A percentile compares a stretch with the other conserved stretches of the same genome.
Evolutionary conservation across 495 filamentous ascomycete species (phyloP).

Genomic region (Tuber aestivum): DNA sequence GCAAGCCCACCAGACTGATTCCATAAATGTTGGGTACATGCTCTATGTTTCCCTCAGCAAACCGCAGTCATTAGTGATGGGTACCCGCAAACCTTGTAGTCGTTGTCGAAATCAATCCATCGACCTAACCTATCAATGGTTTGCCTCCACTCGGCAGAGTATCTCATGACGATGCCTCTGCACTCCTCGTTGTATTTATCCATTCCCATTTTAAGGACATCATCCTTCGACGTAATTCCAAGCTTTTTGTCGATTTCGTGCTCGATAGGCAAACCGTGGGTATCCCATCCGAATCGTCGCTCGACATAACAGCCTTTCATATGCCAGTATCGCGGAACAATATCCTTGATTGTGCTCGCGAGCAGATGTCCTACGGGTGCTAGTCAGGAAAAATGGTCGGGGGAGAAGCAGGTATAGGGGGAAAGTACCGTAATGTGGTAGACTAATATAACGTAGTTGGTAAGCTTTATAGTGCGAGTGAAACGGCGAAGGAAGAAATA

Average conservation of each 20-base stretch:
- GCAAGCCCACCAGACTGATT: slow-evolving; percentile 95
- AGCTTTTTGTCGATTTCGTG: slow-evolving; percentile 99
- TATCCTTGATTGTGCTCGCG: slow-evolving; percentile 95
- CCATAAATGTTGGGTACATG: slow-evolving; percentile 94
- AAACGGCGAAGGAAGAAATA: slow-evolving; percentile 1
- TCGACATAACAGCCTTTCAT: slow-evolving; percentile 92
- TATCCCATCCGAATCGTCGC: slow-evolving; percentile 71
- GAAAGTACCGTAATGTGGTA: slow-evolving; percentile 72
- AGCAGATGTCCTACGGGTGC: slow-evolving; percentile 58
- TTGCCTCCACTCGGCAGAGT: slow-evolving; percentile 77
- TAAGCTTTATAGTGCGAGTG: neutral
- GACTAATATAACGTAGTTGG: slow-evolving; percentile 48
- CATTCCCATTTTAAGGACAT: slow-evolving; percentile 80
- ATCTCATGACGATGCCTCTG: slow-evolving; percentile 90
- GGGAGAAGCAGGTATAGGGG: slow-evolving; percentile 1
- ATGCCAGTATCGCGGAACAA: slow-evolving; percentile 94
- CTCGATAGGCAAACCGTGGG: slow-evolving; percentile 92
- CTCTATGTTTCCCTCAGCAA: slow-evolving; percentile 51
- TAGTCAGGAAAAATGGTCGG: slow-evolving; percentile 11
- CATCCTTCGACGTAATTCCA: slow-evolving; percentile 78
- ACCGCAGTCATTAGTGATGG: neutral
- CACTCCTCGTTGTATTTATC: slow-evolving; percentile 92
- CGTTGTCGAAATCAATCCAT: slow-evolving; percentile 98
- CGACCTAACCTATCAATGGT: slow-evolving; percentile 87
- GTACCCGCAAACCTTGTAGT: slow-evolving; percentile 68